phyloP scores from a whole-genome alignment of 2,329 filamentous ascomycete species.

The Teratosphaeria viscida region DNA sequence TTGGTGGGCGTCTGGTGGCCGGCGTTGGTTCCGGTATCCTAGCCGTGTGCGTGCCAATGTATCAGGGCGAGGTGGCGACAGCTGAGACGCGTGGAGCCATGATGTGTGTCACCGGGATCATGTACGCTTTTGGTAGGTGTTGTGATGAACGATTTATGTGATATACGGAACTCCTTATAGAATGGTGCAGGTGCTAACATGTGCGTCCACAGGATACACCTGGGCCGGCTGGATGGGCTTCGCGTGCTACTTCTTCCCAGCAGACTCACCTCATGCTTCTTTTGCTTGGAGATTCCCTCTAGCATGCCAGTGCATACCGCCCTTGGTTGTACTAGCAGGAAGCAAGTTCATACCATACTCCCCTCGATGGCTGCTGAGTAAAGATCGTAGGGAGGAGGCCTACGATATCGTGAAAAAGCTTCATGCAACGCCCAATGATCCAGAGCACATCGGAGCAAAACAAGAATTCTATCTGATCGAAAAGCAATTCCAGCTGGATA shows the following conservation, averaged over 20 bases:
- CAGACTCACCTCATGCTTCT: slow-evolving; percentile 20
- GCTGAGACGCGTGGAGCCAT: slow-evolving; percentile 31
- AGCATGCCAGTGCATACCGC: slow-evolving; percentile 33
- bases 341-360: slow-evolving; percentile 32
- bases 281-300: slow-evolving; percentile 39
- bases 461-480: slow-evolving; percentile 36
- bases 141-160: background rate
- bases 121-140: slow-evolving; percentile 29
- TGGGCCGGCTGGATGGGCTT: slow-evolving; percentile 28
- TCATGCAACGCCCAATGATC: slow-evolving; percentile 32
- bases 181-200: background rate
- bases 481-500: slow-evolving; percentile 34
- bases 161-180: too few species aligned
- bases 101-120: slow-evolving; percentile 31
- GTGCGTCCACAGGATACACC: background rate
- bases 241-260: slow-evolving; percentile 29
- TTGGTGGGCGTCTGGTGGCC: slow-evolving; percentile 25
- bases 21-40: slow-evolving; percentile 30
- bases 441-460: slow-evolving; percentile 27
- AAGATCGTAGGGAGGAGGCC: slow-evolving; percentile 33
- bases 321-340: slow-evolving; percentile 31
- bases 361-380: slow-evolving; percentile 35
- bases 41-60: slow-evolving; percentile 20
- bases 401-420: slow-evolving; percentile 32
- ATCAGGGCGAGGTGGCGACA: slow-evolving; percentile 32